Evolutionary conservation across 2,329 filamentous ascomycete genomes (phyloP).

Genomic region (Fusarium begoniae): DNA sequence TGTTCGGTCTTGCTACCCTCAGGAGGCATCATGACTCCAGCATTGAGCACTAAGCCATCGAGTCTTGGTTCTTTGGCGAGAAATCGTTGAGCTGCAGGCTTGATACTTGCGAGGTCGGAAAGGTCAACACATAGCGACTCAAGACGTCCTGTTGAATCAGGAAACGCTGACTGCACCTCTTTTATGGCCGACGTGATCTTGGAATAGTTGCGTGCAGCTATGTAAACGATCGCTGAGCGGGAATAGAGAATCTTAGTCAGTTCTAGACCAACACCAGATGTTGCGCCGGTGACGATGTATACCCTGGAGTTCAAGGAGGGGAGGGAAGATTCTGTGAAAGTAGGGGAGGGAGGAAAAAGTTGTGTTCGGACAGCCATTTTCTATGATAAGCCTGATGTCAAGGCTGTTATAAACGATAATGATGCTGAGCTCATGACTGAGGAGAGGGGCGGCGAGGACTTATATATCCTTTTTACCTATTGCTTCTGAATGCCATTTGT

Average conservation of each 20-base stretch:
- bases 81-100: neutral
- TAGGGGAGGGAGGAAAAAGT: slow-evolving; percentile 26
- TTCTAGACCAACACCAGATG: slow-evolving; percentile 29
- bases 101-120: slow-evolving; percentile 21
- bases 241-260: slow-evolving; percentile 34
- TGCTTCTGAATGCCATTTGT: neutral
- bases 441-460: neutral
- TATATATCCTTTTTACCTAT: neutral
- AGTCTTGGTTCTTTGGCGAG: slow-evolving; percentile 17
- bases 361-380: slow-evolving; percentile 26
- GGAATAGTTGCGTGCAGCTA: slow-evolving; percentile 16
- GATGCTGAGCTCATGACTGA: neutral
- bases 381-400: neutral
- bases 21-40: slow-evolving; percentile 32
- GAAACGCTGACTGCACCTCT: slow-evolving; percentile 5
- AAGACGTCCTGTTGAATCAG: slow-evolving; percentile 17
- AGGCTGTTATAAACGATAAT: neutral
- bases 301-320: slow-evolving; percentile 15
- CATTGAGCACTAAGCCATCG: slow-evolving; percentile 30
- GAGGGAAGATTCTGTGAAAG: slow-evolving; percentile 29
- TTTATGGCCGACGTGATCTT: slow-evolving; percentile 21
- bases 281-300: slow-evolving; percentile 35
- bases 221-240: slow-evolving; percentile 18
- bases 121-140: slow-evolving; percentile 26
- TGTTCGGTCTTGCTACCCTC: slow-evolving; percentile 26